Evolutionary conservation across 129 eudicot species (phyloP), one percentile per base, ranked within the genome.

Genomic region (Artemisia tridentata): DNA sequence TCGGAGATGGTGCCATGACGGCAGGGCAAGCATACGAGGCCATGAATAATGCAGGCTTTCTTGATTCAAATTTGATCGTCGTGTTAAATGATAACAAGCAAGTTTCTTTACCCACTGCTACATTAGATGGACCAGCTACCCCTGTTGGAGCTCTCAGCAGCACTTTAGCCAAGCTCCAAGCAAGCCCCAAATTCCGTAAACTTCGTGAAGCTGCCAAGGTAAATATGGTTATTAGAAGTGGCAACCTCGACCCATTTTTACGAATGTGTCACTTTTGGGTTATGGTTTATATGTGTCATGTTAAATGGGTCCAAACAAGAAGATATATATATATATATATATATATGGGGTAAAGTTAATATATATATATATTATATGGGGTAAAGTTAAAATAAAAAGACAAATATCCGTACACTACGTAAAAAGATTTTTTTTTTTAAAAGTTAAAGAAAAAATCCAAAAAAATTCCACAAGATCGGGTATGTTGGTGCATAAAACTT

Each of bases 1-100:
- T 92, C 11, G 98, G 98, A 72, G 98, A 92, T 67, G 98, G 98
- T 18, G 96, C 96, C 34, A 92, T 92, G 98, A 92, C 96, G 2
- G 98, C 98, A 6, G 97, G 97, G 54, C 97, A 90, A 83, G 97
- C 97, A 43, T 90, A 90, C 23, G 97, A 90, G 73, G 97, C 97
- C 65, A 76, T 90, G 91, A 90, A 90, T 65, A 90, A 90, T 56
- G 97, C 95, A 4, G 97, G 98, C 1, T 92, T 70, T 45, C 83
- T 92, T 20, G 98, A 92, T 65, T 72, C 96, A 8, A 88, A 92
- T 76, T 76, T 92, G 11, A 92, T 92, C 53, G 96, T 92, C 18
- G 76, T 92, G 1, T 74, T 92, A 65, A 92, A 92, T 23, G 98
- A 89, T 68, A 92, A 92, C 69, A 89, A 83, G 71, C 98, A 92